Conservation (phyloP, 352 stramenopile species). For the Pythium sp. region DNA sequence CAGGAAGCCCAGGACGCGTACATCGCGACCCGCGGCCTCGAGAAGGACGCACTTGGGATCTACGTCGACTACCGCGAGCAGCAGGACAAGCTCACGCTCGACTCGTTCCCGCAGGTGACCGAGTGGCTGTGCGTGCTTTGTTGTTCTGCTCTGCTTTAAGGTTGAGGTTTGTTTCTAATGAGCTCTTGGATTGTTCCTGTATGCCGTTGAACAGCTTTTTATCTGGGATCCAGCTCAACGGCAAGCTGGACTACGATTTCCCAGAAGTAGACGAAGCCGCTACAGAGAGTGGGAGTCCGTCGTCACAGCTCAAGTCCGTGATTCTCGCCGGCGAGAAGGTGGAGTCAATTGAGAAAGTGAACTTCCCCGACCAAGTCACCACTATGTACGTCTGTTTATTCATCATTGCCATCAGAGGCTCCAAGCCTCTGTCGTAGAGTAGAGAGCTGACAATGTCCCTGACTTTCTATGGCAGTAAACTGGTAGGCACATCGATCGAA, state of each 20-base stretch:
- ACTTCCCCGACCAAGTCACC: constrained; percentile 5
- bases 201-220: not conserved
- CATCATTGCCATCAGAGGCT: no score
- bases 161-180: not conserved
- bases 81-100: constrained; percentile 2
- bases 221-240: not conserved
- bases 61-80: constrained; percentile 11
- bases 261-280: not conserved
- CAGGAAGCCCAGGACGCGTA: constrained; percentile 13
- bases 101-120: constrained; percentile 4
- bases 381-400: not conserved
- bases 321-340: not conserved
- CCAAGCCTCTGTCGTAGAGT: not conserved
- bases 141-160: not conserved
- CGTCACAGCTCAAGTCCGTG: constrained; percentile 1
- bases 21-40: constrained; percentile 1
- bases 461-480: not conserved
- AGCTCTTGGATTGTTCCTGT: not conserved
- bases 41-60: constrained; percentile 5
- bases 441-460: not conserved
- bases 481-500: constrained; percentile 5
- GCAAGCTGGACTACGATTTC: constrained; percentile 5
- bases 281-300: not conserved
- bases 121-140: constrained; percentile 7
- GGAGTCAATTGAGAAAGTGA: not conserved